A percentile compares a stretch with the other conserved stretches of the same genome.
Evolutionary conservation across 805 yeast species (phyloP).

Genomic region (Saccharomycopsis guyanensis): DNA sequence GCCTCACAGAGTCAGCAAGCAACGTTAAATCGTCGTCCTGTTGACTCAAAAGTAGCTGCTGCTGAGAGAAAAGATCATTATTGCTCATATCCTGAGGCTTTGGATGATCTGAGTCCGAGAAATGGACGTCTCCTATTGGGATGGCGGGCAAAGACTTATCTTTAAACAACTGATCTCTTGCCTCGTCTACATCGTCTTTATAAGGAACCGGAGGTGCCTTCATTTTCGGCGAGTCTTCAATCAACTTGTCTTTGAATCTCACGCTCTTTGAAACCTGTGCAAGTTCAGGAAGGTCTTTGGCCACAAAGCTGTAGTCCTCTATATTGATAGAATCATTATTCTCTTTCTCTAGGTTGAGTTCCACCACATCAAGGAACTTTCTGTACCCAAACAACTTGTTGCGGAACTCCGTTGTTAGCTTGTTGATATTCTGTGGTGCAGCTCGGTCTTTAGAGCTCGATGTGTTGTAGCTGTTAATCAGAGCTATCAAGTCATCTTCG

Average conservation of each 20-base stretch:
- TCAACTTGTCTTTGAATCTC: constrained; percentile 19
- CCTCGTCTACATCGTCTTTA: constrained; percentile 1
- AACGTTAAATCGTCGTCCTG: constrained; percentile 39
- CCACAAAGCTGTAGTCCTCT: constrained; percentile 11
- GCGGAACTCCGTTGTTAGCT: constrained; percentile 3
- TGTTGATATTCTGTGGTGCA: not conserved
- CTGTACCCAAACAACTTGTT: constrained; percentile 5
- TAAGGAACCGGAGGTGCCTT: not conserved
- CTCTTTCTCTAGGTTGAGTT: constrained; percentile 18
- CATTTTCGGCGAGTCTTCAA: constrained; percentile 11
- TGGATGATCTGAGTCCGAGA: not conserved
- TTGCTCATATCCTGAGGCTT: constrained; percentile 23
- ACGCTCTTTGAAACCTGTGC: constrained; percentile 16
- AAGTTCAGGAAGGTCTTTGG: constrained; percentile 12
- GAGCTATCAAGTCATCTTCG: constrained; percentile 17
- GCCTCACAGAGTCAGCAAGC: constrained; percentile 36
- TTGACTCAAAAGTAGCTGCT: constrained; percentile 39
- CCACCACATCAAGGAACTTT: constrained; percentile 14
- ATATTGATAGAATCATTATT: constrained; percentile 3
- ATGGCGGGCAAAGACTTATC: not conserved
- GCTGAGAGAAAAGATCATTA: constrained; percentile 32
- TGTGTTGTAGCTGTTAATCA: constrained; percentile 5
- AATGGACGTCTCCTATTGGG: not conserved
- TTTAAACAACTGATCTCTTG: not conserved
- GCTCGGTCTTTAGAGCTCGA: not conserved